These are phyloP conservation scores for Tulasnella sp. DNA, from an alignment of 768 basidiomycete genomes.

Conservation along the genomic window DNA sequence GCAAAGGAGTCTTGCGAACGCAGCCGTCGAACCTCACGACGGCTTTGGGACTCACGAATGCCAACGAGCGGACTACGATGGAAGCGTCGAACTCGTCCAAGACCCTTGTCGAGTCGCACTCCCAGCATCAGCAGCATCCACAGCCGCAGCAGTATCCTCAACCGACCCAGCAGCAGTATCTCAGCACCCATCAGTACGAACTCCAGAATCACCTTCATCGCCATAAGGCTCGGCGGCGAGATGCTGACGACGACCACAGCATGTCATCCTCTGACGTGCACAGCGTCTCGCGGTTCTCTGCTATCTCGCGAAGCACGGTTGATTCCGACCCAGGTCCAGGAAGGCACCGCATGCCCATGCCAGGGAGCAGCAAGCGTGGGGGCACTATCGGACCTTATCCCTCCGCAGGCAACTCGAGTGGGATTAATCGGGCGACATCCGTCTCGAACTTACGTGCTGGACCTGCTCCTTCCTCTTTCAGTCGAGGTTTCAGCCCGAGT, in stretches of 20 bases:
- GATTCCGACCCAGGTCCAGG: constrained; percentile 81
- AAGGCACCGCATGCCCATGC: constrained; percentile 49
- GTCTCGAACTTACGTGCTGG: constrained; percentile 68
- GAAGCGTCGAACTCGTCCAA: background rate
- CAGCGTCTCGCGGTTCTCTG: constrained; percentile 67
- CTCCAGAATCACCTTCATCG: constrained; percentile 41
- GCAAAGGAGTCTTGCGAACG: background rate
- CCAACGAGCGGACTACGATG: background rate
- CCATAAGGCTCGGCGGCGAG: constrained; percentile 73
- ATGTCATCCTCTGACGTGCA: constrained; percentile 86
- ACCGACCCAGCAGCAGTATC: constrained; percentile 6
- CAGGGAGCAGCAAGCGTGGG: constrained; percentile 12
- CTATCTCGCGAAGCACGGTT: constrained; percentile 76
- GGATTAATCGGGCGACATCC: constrained; percentile 71
- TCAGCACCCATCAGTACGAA: constrained; percentile 21
- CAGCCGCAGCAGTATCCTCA: constrained; percentile 13
- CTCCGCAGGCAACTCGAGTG: constrained; percentile 47
- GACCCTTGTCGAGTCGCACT: background rate
- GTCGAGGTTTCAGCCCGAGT: constrained; percentile 64
- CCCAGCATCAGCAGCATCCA: constrained; percentile 1
- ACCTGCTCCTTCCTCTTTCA: constrained; percentile 43
- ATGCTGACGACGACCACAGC: constrained; percentile 87
- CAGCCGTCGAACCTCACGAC: background rate
- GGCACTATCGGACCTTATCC: constrained; percentile 1
- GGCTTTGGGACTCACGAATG: background rate